These are phyloP conservation scores for Russula brevipes DNA, from an alignment of 768 basidiomycete genomes.

Conservation along the genomic window DNA sequence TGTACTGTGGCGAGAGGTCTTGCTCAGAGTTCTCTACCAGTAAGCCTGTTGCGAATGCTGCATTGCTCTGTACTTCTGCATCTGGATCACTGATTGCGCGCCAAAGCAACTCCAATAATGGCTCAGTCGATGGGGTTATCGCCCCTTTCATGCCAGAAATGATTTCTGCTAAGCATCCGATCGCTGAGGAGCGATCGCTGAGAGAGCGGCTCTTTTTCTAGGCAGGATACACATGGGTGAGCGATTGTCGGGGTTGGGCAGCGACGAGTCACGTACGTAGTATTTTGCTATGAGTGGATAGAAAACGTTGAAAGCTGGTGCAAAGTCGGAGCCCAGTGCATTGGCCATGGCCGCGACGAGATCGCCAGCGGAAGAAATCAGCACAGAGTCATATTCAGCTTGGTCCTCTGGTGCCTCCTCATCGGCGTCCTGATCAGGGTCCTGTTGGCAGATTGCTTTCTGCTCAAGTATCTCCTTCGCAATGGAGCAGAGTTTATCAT, in stretches of 20 bases:
- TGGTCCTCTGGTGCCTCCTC: constrained; percentile 84
- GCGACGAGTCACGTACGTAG: constrained; percentile 55
- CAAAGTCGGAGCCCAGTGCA: constrained; percentile 81
- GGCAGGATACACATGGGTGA: neutral
- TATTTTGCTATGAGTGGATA: constrained; percentile 86
- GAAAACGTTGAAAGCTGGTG: constrained; percentile 77
- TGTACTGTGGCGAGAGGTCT: constrained; percentile 79
- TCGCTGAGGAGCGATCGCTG: constrained; percentile 87
- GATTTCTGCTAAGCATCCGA: constrained; percentile 93
- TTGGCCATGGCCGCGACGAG: constrained; percentile 86
- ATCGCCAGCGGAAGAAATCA: constrained; percentile 91
- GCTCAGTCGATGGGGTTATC: constrained; percentile 78
- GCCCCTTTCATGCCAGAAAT: constrained; percentile 86
- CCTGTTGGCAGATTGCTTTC: constrained; percentile 94
- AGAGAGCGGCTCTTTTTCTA: constrained; percentile 83
- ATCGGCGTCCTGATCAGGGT: constrained; percentile 86
- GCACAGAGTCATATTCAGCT: constrained; percentile 94
- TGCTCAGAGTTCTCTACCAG: constrained; percentile 80
- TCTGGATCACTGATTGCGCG: constrained; percentile 78
- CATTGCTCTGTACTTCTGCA: constrained; percentile 93
- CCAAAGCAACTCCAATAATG: constrained; percentile 79
- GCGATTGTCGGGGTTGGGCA: neutral
- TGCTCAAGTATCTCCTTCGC: constrained; percentile 84
- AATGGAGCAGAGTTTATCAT: constrained; percentile 74
- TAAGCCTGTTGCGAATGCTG: constrained; percentile 89